A percentile compares a stretch with the other conserved stretches of the same genome.
Conservation (phyloP, 345 rosid genomes). For the Lagerstroemia speciosa region DNA sequence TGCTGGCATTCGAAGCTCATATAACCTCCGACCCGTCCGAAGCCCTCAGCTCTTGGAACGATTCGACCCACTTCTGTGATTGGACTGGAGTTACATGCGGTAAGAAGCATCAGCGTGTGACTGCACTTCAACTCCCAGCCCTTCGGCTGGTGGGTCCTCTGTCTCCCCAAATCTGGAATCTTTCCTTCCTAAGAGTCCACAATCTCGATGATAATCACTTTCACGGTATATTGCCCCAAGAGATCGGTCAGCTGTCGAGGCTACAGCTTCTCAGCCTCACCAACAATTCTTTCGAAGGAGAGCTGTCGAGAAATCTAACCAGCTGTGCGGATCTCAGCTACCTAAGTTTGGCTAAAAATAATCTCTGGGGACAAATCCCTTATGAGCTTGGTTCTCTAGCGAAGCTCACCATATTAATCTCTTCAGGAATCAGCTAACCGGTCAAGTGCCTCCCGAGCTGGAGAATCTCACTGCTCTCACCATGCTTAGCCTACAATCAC, state of each 20-base stretch:
- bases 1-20: background rate
- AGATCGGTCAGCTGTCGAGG: conserved; percentile 8
- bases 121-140: background rate
- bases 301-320: conserved; percentile 9
- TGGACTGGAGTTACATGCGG: conserved; percentile 8
- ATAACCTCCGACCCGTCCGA: conserved; percentile 10
- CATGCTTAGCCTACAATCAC: background rate
- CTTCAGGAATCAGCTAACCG: conserved; percentile 2
- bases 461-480: conserved; percentile 14
- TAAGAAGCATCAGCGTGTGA: conserved; percentile 9
- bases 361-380: conserved; percentile 10
- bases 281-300: conserved; percentile 9
- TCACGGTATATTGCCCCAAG: conserved; percentile 11
- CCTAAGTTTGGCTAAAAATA: background rate
- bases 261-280: conserved; percentile 8
- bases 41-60: conserved; percentile 13
- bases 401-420: background rate
- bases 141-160: conserved; percentile 8
- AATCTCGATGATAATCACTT: background rate
- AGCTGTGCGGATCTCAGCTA: background rate
- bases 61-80: conserved; percentile 12
- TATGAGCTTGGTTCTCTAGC: conserved; percentile 9
- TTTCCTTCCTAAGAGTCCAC: conserved; percentile 12
- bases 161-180: conserved; percentile 18
- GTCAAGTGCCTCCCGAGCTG: conserved; percentile 8